These are phyloP conservation scores for Cutaneotrichosporon sp. DNA, from an alignment of 1,284 basidiomycete species.

Conservation along the genomic window DNA sequence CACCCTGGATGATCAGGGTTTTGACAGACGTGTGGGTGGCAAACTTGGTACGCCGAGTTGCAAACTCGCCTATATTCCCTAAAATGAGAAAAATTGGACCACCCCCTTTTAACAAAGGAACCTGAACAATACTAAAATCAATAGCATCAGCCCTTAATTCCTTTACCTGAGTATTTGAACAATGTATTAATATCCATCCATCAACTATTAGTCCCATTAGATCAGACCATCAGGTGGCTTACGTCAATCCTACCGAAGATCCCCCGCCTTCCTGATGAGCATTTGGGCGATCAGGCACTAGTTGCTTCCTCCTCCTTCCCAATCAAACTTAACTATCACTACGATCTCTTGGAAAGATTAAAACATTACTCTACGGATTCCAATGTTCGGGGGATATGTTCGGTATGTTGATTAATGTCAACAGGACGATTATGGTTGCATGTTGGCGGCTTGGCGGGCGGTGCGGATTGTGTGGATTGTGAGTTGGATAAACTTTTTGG, in stretches of 20 bases:
- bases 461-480: too few relatives aligned
- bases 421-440: too few relatives aligned
- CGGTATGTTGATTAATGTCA: too few relatives aligned
- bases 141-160: too few relatives aligned
- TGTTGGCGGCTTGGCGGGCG: too few relatives aligned
- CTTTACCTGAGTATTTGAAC: background rate
- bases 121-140: background rate
- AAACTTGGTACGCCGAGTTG: background rate
- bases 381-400: too few relatives aligned
- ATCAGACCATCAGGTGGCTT: background rate
- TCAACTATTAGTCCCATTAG: too few relatives aligned
- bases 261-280: background rate
- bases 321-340: background rate
- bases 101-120: background rate
- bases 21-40: background rate
- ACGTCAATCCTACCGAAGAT: background rate
- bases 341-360: background rate
- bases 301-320: background rate
- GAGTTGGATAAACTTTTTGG: too few relatives aligned
- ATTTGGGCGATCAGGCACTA: background rate
- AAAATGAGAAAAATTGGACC: too few relatives aligned
- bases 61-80: too few relatives aligned
- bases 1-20: background rate
- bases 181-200: too few relatives aligned
- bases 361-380: too few relatives aligned